phyloP scores from a whole-genome alignment of 176 grass and related monocot genomes.

The Triticum urartu region DNA sequence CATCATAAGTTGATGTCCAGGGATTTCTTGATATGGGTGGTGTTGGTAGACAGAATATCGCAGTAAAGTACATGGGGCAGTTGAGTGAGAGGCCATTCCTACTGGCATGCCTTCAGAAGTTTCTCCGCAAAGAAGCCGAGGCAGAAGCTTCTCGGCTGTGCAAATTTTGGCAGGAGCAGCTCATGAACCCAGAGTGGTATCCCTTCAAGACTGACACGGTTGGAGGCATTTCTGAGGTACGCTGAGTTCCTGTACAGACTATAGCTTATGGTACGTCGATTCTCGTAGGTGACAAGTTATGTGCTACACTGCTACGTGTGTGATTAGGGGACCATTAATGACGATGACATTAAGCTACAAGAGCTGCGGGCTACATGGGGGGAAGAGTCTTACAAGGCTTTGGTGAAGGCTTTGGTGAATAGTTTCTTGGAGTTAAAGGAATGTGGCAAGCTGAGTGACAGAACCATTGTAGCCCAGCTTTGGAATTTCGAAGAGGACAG shows the following conservation, averaged over 20 bases:
- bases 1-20: conserved; percentile 3
- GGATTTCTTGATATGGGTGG: background rate
- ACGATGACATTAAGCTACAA: background rate
- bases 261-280: background rate
- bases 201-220: conserved; percentile 10
- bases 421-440: background rate
- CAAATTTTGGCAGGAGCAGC: conserved; percentile 22
- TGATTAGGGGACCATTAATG: background rate
- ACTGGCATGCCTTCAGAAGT: background rate
- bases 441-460: background rate
- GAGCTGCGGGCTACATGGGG: background rate
- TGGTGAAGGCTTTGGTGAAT: conserved; percentile 12
- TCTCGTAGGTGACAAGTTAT: background rate
- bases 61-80: conserved; percentile 28
- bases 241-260: background rate
- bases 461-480: background rate
- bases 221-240: background rate
- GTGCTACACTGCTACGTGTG: background rate
- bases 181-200: conserved; percentile 11
- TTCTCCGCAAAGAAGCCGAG: background rate
- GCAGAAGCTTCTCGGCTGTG: background rate
- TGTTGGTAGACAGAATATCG: background rate
- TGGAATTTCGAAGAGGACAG: background rate
- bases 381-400: background rate
- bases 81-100: conserved; percentile 17